These are phyloP conservation scores for Xylaria sp. DNA, from an alignment of 2,329 filamentous ascomycete genomes.

Conservation along the genomic window DNA sequence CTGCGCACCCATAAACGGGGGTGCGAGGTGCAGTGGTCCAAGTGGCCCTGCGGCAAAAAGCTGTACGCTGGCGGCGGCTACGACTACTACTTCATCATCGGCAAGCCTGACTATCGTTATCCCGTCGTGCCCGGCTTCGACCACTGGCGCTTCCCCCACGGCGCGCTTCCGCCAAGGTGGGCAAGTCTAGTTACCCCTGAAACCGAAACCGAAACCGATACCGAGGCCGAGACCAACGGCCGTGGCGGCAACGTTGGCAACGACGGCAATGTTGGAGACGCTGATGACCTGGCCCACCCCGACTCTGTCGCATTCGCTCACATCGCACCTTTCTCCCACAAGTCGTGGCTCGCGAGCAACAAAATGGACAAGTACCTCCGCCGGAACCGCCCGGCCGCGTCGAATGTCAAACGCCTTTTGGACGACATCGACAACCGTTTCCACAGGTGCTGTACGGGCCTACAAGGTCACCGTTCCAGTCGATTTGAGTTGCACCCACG, in stretches of 20 bases:
- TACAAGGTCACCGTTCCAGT: background rate
- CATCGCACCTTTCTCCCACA: constrained; percentile 1
- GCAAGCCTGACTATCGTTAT: background rate
- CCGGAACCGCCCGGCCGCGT: background rate
- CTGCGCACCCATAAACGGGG: background rate
- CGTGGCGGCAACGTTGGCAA: background rate
- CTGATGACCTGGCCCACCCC: background rate
- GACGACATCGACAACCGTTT: background rate
- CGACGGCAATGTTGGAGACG: background rate
- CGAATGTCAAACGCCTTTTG: background rate
- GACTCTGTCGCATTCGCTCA: background rate
- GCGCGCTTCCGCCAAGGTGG: background rate
- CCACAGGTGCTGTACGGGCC: too few relatives aligned
- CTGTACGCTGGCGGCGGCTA: background rate
- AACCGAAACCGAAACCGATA: too few relatives aligned
- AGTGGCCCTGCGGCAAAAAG: background rate
- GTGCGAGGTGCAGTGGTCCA: background rate
- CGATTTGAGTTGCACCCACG: background rate
- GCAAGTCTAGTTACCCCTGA: background rate
- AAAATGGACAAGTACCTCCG: constrained; percentile 10
- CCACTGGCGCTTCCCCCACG: constrained; percentile 21
- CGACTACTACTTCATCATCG: constrained; percentile 14
- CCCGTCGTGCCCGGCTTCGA: constrained; percentile 15
- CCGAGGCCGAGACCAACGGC: background rate
- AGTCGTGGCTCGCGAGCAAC: constrained; percentile 4